Percentiles rank a stretch among this genome's conserved stretches.
These are phyloP conservation scores for Tirmania nivea DNA, from an alignment of 495 filamentous ascomycete genomes.

Conservation along the genomic window DNA sequence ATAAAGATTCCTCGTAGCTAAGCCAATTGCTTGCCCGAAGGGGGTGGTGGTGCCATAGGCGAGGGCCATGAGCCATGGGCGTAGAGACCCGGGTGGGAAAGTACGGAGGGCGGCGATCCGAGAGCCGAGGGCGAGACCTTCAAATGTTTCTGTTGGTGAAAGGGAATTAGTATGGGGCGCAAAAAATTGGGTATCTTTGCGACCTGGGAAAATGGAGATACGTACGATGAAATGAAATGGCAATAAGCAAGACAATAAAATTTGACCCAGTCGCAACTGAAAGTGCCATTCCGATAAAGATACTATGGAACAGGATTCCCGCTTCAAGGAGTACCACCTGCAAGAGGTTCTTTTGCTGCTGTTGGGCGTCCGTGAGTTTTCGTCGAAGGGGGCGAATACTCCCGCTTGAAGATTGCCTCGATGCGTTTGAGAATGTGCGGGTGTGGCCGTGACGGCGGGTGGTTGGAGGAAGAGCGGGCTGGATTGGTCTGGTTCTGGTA, in stretches of 20 bases:
- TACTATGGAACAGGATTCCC: slow-evolving; percentile 2
- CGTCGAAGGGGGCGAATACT: background rate
- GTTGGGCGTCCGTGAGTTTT: slow-evolving; percentile 4
- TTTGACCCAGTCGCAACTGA: slow-evolving; percentile 39
- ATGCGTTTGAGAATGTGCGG: background rate
- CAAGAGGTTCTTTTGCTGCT: slow-evolving; percentile 3
- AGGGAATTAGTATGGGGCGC: background rate
- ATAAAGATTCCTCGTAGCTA: slow-evolving; percentile 35
- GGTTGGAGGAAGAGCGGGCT: background rate
- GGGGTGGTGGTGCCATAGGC: slow-evolving; percentile 39
- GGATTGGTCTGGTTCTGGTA: background rate
- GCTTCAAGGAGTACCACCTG: slow-evolving; percentile 11
- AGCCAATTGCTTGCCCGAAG: slow-evolving; percentile 38
- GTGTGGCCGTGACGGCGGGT: background rate
- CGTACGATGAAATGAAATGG: slow-evolving; percentile 38
- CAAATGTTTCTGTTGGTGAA: slow-evolving; percentile 32
- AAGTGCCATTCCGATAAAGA: slow-evolving; percentile 35
- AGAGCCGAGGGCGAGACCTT: slow-evolving; percentile 43
- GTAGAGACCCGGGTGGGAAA: slow-evolving; percentile 4
- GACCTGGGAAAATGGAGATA: background rate
- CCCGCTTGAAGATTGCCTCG: background rate
- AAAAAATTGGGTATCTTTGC: background rate
- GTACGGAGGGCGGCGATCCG: slow-evolving; percentile 37
- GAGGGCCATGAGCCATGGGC: slow-evolving; percentile 40
- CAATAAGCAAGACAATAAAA: slow-evolving; percentile 43